Evolutionary conservation across 1,284 basidiomycete genomes (phyloP), one percentile per base, ranked within the genome.

Genomic region (Trametes sp.): DNA sequence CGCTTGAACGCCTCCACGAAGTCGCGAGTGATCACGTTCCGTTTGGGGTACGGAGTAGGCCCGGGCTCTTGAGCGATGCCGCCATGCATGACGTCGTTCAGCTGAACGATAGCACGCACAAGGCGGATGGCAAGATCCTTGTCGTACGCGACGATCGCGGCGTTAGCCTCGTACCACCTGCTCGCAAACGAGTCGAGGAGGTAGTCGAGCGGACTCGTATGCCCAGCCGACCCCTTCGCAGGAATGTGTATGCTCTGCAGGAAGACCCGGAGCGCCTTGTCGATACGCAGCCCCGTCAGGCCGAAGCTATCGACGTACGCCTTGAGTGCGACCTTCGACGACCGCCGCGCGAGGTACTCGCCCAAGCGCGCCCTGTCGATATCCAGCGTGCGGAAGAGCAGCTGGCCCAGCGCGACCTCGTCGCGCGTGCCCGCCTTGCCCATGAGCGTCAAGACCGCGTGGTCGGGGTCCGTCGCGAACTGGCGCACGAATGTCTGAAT

Each of bases 131-230:
- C 90, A 54, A 94, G 80, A 64, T 93, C 89, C 72, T 87, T 88
- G 77, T 93, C 90, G 71, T 90, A 95, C 2, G 90, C 84, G 26
- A 95, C 86, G 35, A 86, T 82, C 49, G 84, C 82, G 16, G 88
- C 85, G 74, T 99, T 99, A n/a, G 92, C 90, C 62, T 92, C 89
- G 68, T 93, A 92, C 93, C 96, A 99, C 28, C 92, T 85, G 65
- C 86, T 84, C 8, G 95, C 93, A 73, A 99, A 96, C 11, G 90
- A 86, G 74, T 98, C 95, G 41, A 94, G 82, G 1, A 94, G 81
- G 63, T 86, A 84, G 60, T 93, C 89, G 36, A 90, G 72, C 2
- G 87, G 78, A 51, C 73, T 80, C 48, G 79, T 72, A 62, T 80
- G 80, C 53, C 81, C 79, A 4, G 75, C 68, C 21, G 78, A 71